These are phyloP conservation scores for Nicotiana sylvestris DNA, from an alignment of 257 asterid species.

Conservation along the genomic window DNA sequence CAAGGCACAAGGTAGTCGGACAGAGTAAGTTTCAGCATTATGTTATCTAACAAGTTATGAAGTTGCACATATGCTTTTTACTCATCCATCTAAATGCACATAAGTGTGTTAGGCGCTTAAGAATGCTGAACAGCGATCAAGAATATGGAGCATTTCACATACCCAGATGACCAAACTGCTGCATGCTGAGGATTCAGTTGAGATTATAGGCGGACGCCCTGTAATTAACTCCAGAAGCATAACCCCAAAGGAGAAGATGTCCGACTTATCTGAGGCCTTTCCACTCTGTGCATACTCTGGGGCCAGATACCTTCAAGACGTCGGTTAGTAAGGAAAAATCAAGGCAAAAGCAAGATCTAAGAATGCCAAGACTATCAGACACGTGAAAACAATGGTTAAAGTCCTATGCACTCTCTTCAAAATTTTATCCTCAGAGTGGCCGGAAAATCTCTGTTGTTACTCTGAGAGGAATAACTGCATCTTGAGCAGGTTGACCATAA, in stretches of 20 bases:
- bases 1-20: not conserved
- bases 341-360: not conserved
- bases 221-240: conserved; percentile 29
- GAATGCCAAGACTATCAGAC: not conserved
- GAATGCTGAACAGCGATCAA: not conserved
- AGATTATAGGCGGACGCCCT: conserved; percentile 15
- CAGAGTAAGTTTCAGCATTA: not conserved
- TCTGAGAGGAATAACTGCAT: not conserved
- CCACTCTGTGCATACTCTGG: conserved; percentile 26
- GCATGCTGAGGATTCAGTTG: conserved; percentile 4
- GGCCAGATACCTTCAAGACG: conserved; percentile 24
- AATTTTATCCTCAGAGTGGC: not conserved
- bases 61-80: not conserved
- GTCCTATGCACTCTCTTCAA: not conserved
- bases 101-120: not conserved
- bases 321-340: not conserved
- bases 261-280: conserved; percentile 23
- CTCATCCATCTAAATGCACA: not conserved
- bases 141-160: not conserved
- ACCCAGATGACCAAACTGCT: conserved; percentile 22
- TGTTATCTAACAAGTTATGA: not conserved
- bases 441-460: not conserved
- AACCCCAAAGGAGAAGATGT: conserved; percentile 26
- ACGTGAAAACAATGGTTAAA: not conserved
- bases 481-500: not conserved